A percentile compares a stretch with the other conserved stretches of the same genome.
phyloP scores from a whole-genome alignment of 495 filamentous ascomycete genomes.

The Aspergillus bertholletiae region DNA sequence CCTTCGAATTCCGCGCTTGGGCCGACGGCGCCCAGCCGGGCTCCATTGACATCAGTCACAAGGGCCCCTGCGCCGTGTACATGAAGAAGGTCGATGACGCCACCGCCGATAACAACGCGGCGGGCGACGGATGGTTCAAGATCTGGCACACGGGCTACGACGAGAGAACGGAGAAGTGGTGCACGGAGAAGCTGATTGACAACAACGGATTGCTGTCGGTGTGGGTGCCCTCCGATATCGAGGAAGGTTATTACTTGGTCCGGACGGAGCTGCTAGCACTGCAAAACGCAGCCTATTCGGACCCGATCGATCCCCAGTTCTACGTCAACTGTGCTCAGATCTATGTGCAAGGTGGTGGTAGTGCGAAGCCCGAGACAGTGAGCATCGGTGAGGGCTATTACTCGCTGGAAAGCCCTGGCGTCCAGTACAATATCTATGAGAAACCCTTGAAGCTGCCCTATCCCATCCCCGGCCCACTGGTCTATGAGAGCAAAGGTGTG shows the following conservation, averaged over 20 bases:
- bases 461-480: constrained; percentile 53
- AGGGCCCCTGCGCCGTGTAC: constrained; percentile 70
- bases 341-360: constrained; percentile 49
- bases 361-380: constrained; percentile 44
- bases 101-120: constrained; percentile 36
- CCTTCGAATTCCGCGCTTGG: constrained; percentile 60
- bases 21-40: constrained; percentile 53
- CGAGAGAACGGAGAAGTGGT: constrained; percentile 50
- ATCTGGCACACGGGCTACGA: constrained; percentile 68
- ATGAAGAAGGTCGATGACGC: constrained; percentile 58
- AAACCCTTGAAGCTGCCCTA: constrained; percentile 45
- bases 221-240: constrained; percentile 55
- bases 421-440: constrained; percentile 62
- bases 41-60: constrained; percentile 58
- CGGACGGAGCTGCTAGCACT: constrained; percentile 67
- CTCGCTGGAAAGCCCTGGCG: constrained; percentile 41
- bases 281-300: constrained; percentile 52
- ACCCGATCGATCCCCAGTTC: constrained; percentile 55
- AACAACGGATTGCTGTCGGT: constrained; percentile 61
- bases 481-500: constrained; percentile 28
- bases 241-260: constrained; percentile 63
- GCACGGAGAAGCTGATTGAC: constrained; percentile 62
- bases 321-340: constrained; percentile 71
- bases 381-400: constrained; percentile 62
- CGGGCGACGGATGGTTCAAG: constrained; percentile 77